Base-by-base conservation (phyloP, 2,329 filamentous ascomycete species). In the Colletotrichum salicis region DNA sequence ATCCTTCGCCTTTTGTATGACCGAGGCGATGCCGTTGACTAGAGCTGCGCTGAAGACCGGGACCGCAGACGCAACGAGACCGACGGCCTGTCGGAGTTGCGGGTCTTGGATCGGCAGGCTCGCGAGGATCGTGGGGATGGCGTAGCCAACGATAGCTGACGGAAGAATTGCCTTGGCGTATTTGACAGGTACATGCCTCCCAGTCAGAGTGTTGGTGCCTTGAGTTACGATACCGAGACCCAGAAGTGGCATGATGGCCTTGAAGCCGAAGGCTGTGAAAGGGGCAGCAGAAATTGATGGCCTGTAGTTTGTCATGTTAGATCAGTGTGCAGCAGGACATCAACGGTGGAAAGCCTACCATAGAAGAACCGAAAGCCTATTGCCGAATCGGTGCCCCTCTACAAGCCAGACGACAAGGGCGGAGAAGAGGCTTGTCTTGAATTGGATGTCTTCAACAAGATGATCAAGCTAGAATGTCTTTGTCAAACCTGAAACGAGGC, bases 391-490 rank as follows among this genome's bases (percentile, higher is more conserved):
- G 15, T 41, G 56, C 0, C 61, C 61, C 7, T 70, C 67, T 11
- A 51, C 41, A 3, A 65, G 54, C 67, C 61, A 70, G 12, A 70
- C 24, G 0, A 62, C 35, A 1, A 65, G 55, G 10, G 61, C 45
- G 0, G 55, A 64, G 6, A 70, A 45, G 1, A 70, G 55, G 24
- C 65, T 65, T n/a, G 67, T 13, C 24, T 52, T 56, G 33, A 70
- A 56, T 13, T 55, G 61, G 4, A 65, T 31, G 10, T 62, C 51
- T 35, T 70, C 29, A n/a, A 54, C 19, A 4, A 33, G 29, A 6
- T 13, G 54, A 19, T 24, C 55, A 3, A 45, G 45, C 8, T n/a
- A 33, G 11, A 35, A 22, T 5, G 48, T 33, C 0, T 15, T 12
- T n/a, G 33, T 31, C 41, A 22, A 27, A 31, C 31, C 31, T 15